Conservation (phyloP, 768 basidiomycete genomes). For the Macrocybe gigantea region DNA sequence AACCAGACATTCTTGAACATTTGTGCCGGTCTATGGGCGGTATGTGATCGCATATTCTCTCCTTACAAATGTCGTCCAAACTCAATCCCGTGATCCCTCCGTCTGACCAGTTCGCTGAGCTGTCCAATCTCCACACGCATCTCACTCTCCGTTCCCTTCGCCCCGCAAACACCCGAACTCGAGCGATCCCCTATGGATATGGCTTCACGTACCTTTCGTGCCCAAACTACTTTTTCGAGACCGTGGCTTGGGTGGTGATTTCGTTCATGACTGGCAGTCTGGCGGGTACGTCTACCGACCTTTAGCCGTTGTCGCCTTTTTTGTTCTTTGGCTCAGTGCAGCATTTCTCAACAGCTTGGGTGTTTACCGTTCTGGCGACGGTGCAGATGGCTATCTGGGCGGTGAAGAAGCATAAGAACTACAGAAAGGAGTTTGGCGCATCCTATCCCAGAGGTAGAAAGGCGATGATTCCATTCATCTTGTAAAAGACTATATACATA, state of each 20-base stretch:
- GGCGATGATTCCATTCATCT: conserved; percentile 74
- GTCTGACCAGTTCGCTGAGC: conserved; percentile 63
- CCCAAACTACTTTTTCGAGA: conserved; percentile 96
- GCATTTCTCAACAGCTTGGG: conserved; percentile 33
- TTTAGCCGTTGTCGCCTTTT: not conserved
- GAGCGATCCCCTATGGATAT: conserved; percentile 89
- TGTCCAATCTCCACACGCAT: conserved; percentile 83
- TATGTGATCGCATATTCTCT: conserved; percentile 51
- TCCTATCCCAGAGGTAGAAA: conserved; percentile 73
- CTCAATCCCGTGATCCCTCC: too few relatives aligned
- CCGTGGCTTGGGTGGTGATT: conserved; percentile 66
- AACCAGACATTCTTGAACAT: conserved; percentile 63
- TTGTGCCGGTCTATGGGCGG: conserved; percentile 67
- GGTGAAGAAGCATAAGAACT: conserved; percentile 79
- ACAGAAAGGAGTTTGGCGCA: conserved; percentile 91
- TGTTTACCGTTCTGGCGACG: conserved; percentile 59
- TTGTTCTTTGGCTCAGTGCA: conserved; percentile 1
- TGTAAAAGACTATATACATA: conserved; percentile 20
- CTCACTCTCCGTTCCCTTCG: conserved; percentile 79
- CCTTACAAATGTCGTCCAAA: not conserved
- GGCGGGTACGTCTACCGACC: conserved; percentile 50
- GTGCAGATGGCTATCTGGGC: conserved; percentile 86
- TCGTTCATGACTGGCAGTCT: conserved; percentile 73
- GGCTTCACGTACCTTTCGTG: conserved; percentile 84
- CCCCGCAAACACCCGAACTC: conserved; percentile 68